Percentiles rank a stretch among this genome's conserved stretches.
These are phyloP conservation scores for Backusella australiensis DNA, from an alignment of 192 early-diverging fungal species.

Conservation along the genomic window DNA sequence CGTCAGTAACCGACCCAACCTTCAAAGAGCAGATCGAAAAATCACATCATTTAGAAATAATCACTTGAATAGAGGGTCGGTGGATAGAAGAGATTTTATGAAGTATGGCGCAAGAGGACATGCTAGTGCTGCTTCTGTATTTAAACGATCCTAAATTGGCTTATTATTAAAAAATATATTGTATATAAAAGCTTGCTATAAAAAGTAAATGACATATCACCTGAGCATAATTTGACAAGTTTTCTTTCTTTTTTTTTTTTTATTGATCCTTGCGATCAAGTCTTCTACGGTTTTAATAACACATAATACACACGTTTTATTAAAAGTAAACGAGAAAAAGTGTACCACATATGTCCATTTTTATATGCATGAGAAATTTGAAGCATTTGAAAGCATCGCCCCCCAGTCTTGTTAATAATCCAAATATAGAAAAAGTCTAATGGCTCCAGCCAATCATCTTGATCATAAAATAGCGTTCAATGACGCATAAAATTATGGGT, in stretches of 20 bases:
- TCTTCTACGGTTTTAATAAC: too few relatives aligned
- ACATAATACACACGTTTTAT: background rate
- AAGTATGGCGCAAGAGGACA: constrained; percentile 19
- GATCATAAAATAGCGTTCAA: background rate
- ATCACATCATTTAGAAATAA: constrained; percentile 19
- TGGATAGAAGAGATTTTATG: constrained; percentile 30
- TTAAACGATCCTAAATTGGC: background rate
- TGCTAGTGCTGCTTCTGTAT: constrained; percentile 19
- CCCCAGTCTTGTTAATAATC: background rate
- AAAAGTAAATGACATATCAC: too few relatives aligned
- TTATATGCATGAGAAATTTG: background rate
- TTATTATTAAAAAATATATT: background rate
- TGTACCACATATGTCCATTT: background rate
- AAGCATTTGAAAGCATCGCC: background rate
- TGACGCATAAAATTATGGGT: background rate
- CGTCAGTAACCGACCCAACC: constrained; percentile 23
- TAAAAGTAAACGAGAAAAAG: background rate
- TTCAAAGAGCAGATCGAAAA: constrained; percentile 4
- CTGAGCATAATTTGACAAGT: too few relatives aligned
- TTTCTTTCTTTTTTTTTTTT: too few relatives aligned
- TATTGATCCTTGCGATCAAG: too few relatives aligned
- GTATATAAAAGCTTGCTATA: background rate
- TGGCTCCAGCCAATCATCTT: background rate
- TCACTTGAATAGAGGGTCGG: constrained; percentile 14
- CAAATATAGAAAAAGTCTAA: background rate